Evolutionary conservation across 2,329 filamentous ascomycete genomes (phyloP).

Genomic region (Alternaria triticimaculans): DNA sequence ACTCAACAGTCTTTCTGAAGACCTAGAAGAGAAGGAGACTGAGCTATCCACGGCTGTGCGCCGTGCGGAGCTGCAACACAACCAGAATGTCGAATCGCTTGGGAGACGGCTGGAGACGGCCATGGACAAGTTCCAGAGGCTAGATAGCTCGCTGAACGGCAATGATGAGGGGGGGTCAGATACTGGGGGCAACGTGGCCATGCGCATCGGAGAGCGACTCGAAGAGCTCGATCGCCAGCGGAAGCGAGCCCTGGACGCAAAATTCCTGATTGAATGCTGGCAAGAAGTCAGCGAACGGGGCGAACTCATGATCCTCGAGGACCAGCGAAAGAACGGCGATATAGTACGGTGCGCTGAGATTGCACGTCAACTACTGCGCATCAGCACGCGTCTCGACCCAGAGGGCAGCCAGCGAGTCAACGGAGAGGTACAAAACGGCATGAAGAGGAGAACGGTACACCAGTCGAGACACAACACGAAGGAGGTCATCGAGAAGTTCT

Average conservation of each 20-base stretch:
- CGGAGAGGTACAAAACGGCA: slow-evolving; percentile 57
- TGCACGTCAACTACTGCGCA: slow-evolving; percentile 88
- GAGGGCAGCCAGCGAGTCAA: slow-evolving; percentile 60
- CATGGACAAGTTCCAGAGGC: slow-evolving; percentile 87
- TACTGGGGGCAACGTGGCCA: slow-evolving; percentile 82
- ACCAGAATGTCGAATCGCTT: slow-evolving; percentile 85
- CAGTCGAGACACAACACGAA: slow-evolving; percentile 69
- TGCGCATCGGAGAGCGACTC: slow-evolving; percentile 91
- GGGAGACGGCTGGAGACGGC: slow-evolving; percentile 90
- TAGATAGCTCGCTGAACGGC: slow-evolving; percentile 82
- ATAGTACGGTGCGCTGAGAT: slow-evolving; percentile 95
- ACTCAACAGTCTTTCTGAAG: slow-evolving; percentile 74
- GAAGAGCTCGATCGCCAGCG: slow-evolving; percentile 95
- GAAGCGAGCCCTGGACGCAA: slow-evolving; percentile 87
- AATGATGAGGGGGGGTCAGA: slow-evolving; percentile 62
- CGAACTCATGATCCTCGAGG: slow-evolving; percentile 84
- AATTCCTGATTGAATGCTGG: slow-evolving; percentile 96
- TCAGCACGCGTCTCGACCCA: slow-evolving; percentile 88
- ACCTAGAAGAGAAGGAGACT: slow-evolving; percentile 88
- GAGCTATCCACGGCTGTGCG: slow-evolving; percentile 89
- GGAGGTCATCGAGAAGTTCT: slow-evolving; percentile 95
- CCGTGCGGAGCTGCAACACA: slow-evolving; percentile 89
- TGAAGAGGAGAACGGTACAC: slow-evolving; percentile 40
- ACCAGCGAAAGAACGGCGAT: slow-evolving; percentile 84
- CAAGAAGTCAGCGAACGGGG: slow-evolving; percentile 91